Conservation (phyloP, 2,329 filamentous ascomycete species). For the Fusarium haematococcum region DNA sequence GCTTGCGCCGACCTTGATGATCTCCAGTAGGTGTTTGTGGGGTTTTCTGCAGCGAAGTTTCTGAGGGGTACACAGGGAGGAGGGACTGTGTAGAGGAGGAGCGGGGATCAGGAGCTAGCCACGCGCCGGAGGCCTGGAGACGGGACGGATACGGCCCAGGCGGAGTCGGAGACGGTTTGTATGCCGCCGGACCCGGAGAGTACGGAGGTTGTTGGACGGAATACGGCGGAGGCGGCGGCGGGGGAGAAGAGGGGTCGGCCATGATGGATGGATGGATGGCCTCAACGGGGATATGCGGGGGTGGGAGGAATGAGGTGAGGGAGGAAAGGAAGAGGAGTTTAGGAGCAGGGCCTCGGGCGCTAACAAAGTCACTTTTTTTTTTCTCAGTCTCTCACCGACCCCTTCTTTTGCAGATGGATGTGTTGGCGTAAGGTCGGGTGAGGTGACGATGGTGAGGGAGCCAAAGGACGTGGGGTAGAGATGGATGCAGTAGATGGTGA, state of each 20-base stretch:
- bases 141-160: constrained; percentile 4
- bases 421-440: not conserved
- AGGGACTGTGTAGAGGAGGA: constrained; percentile 62
- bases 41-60: constrained; percentile 13
- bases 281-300: not conserved
- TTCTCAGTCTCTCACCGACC: not conserved
- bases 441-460: not conserved
- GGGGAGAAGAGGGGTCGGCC: constrained; percentile 10
- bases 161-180: constrained; percentile 11
- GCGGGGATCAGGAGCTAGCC: constrained; percentile 56
- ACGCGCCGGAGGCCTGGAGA: constrained; percentile 15
- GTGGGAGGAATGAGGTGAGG: not conserved
- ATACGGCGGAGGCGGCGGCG: constrained; percentile 31
- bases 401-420: not conserved
- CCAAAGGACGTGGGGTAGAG: not conserved
- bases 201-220: constrained; percentile 24
- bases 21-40: constrained; percentile 9
- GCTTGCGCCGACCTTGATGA: constrained; percentile 57
- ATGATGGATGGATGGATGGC: constrained; percentile 17
- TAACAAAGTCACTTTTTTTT: not conserved
- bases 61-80: constrained; percentile 39
- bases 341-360: not conserved
- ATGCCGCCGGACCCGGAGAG: constrained; percentile 13
- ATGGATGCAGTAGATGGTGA: not conserved
- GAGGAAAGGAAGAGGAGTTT: not conserved